Evolutionary conservation across 495 filamentous ascomycete species (phyloP).

Genomic region (Thermochaetoides thermophila): DNA sequence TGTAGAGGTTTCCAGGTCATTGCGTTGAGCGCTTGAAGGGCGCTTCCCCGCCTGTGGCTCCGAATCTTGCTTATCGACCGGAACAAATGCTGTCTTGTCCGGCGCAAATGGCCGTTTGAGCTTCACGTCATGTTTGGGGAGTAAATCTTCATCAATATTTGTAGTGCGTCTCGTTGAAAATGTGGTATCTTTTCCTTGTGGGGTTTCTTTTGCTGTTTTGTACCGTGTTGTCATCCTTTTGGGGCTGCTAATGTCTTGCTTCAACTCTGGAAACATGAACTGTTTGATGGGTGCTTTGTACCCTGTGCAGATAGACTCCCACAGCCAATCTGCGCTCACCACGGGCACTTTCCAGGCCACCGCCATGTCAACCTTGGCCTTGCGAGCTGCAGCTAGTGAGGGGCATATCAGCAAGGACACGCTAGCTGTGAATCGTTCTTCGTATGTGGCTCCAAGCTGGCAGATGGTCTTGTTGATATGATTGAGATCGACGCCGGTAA

Average conservation of each 20-base stretch:
- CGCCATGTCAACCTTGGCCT: constrained; percentile 67
- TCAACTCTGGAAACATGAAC: constrained; percentile 23
- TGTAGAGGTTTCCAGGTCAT: constrained; percentile 3
- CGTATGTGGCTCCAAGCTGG: constrained; percentile 65
- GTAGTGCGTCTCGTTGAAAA: constrained; percentile 2
- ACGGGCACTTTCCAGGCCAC: constrained; percentile 58
- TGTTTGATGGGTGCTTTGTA: constrained; percentile 22
- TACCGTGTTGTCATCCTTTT: not conserved
- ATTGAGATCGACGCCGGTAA: constrained; percentile 68
- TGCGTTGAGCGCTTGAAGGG: not conserved
- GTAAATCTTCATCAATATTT: constrained; percentile 12
- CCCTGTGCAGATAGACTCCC: constrained; percentile 50
- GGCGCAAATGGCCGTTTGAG: too few relatives aligned
- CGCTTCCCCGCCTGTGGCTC: not conserved
- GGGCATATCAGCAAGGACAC: constrained; percentile 59
- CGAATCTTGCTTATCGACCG: constrained; percentile 1
- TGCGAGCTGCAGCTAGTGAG: constrained; percentile 34
- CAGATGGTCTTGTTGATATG: constrained; percentile 63
- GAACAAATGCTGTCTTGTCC: constrained; percentile 11
- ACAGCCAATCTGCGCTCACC: constrained; percentile 69
- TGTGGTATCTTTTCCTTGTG: not conserved
- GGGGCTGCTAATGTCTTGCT: constrained; percentile 11
- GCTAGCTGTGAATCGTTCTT: constrained; percentile 52
- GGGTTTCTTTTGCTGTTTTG: constrained; percentile 1
- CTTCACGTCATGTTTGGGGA: constrained; percentile 6